Evolutionary conservation across 2,329 filamentous ascomycete genomes (phyloP).

Genomic region (Fusarium algeriense): DNA sequence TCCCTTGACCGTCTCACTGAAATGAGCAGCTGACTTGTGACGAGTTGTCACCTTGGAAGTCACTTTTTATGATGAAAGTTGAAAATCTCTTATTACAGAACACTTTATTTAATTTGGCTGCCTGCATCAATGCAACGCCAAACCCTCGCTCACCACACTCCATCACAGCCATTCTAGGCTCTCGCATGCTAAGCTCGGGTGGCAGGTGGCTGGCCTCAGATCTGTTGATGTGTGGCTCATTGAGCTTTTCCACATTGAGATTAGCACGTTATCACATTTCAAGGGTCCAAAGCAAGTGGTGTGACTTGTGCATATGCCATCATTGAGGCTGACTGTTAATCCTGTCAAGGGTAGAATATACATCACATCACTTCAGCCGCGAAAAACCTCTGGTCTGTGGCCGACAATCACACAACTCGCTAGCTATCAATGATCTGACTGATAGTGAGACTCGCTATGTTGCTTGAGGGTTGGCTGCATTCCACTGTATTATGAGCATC

Average conservation of each 20-base stretch:
- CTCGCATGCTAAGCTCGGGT: slow-evolving; percentile 29
- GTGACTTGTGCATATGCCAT: slow-evolving; percentile 45
- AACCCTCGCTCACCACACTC: slow-evolving; percentile 16
- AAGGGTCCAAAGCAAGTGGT: slow-evolving; percentile 40
- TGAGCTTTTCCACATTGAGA: slow-evolving; percentile 38
- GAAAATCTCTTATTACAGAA: background rate
- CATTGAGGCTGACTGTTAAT: slow-evolving; percentile 40
- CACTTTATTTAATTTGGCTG: slow-evolving; percentile 4
- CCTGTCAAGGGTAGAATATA: slow-evolving; percentile 26
- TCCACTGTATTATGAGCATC: slow-evolving; percentile 1
- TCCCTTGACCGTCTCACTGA: slow-evolving; percentile 43
- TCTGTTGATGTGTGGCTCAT: slow-evolving; percentile 41
- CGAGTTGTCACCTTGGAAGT: background rate
- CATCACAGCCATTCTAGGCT: slow-evolving; percentile 9
- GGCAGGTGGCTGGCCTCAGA: slow-evolving; percentile 42
- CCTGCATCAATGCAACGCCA: slow-evolving; percentile 31
- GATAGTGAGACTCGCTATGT: slow-evolving; percentile 3
- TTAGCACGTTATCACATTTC: slow-evolving; percentile 38
- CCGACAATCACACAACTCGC: background rate
- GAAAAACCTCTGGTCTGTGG: background rate
- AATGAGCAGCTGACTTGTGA: slow-evolving; percentile 38
- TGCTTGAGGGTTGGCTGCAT: background rate
- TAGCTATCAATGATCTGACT: slow-evolving; percentile 2
- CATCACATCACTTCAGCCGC: slow-evolving; percentile 3
- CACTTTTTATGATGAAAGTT: background rate